Conservation (phyloP, 2,329 filamentous ascomycete genomes). For the Aureobasidium vineae region DNA sequence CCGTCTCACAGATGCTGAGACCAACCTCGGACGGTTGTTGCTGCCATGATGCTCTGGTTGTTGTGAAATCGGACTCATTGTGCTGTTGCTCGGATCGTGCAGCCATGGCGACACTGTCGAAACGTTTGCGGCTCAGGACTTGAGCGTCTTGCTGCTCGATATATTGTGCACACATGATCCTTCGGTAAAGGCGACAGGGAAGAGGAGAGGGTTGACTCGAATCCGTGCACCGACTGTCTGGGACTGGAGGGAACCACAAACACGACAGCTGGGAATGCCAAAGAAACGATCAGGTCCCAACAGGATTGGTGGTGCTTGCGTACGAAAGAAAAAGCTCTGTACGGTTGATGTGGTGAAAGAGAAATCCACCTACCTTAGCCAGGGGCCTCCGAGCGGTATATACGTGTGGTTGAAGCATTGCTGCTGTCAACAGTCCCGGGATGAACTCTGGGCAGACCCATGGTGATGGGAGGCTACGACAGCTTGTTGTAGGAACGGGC, state of each 20-base stretch:
- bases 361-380: slow-evolving; percentile 22
- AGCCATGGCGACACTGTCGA: slow-evolving; percentile 22
- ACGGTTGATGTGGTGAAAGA: not conserved
- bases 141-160: slow-evolving; percentile 12
- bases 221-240: slow-evolving; percentile 17
- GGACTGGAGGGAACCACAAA: slow-evolving; percentile 13
- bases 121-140: slow-evolving; percentile 10
- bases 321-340: slow-evolving; percentile 19
- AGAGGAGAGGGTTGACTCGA: not conserved
- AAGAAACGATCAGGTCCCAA: slow-evolving; percentile 6
- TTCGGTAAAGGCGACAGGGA: not conserved
- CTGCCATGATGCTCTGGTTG: slow-evolving; percentile 2
- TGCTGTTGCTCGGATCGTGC: slow-evolving; percentile 1
- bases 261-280: slow-evolving; percentile 17
- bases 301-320: slow-evolving; percentile 14
- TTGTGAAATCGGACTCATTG: slow-evolving; percentile 19
- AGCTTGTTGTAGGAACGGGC: slow-evolving; percentile 25
- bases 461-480: slow-evolving; percentile 23
- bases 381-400: slow-evolving; percentile 13
- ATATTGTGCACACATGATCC: slow-evolving; percentile 16
- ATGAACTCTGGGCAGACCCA: slow-evolving; percentile 19
- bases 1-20: slow-evolving; percentile 22
- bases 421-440: slow-evolving; percentile 17
- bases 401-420: slow-evolving; percentile 11
- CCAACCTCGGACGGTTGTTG: not conserved